Conservation (phyloP, 2,329 filamentous ascomycete species). For the Aureobasidium sp. region DNA sequence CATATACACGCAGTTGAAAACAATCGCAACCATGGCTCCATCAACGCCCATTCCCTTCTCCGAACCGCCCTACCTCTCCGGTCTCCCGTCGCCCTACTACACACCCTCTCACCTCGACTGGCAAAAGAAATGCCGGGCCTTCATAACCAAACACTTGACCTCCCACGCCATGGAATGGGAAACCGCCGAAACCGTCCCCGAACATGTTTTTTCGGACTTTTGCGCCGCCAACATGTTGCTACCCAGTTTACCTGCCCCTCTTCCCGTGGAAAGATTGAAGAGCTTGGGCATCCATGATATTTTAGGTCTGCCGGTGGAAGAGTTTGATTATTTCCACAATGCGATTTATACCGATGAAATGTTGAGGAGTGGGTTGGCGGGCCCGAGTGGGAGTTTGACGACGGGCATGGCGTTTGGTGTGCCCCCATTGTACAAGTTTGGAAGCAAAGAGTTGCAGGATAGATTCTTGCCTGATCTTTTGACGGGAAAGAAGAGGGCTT, state of each 20-base stretch:
- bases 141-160: conserved; percentile 55
- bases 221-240: conserved; percentile 59
- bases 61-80: conserved; percentile 62
- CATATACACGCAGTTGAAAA: not conserved
- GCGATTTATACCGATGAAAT: conserved; percentile 67
- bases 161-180: conserved; percentile 63
- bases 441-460: conserved; percentile 52
- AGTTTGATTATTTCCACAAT: conserved; percentile 65
- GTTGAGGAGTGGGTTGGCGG: conserved; percentile 54
- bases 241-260: conserved; percentile 59
- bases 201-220: conserved; percentile 57
- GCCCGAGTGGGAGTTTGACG: conserved; percentile 57
- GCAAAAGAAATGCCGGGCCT: conserved; percentile 60
- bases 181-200: conserved; percentile 52
- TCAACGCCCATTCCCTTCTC: conserved; percentile 53
- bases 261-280: conserved; percentile 61
- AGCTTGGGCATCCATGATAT: conserved; percentile 58
- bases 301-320: conserved; percentile 58
- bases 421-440: conserved; percentile 63
- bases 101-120: conserved; percentile 55
- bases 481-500: conserved; percentile 56
- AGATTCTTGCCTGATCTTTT: conserved; percentile 61
- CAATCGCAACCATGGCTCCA: not conserved
- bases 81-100: conserved; percentile 65
- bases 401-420: conserved; percentile 66